Base-by-base conservation (phyloP, 2,329 filamentous ascomycete genomes). In the Ophiosphaerella herpotricha region DNA sequence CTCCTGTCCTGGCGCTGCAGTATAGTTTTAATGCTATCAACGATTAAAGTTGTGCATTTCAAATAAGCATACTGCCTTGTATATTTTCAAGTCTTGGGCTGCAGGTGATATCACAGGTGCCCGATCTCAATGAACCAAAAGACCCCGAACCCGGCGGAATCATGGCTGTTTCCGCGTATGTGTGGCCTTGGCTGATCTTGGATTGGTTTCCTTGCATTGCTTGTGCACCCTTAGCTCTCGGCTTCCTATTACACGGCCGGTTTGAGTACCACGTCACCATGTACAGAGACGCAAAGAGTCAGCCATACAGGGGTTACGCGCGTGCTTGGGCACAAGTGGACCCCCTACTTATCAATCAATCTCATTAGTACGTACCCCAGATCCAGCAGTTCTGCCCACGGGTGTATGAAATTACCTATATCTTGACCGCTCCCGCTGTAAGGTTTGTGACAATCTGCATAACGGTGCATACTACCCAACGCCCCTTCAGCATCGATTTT, bases 191-290 rank as follows among this genome's bases (percentile, higher is more conserved):
- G 67, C 66, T 51, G 16, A 46, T 60, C 68, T 71, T 71, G 63
- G 67, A 23, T 32, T 43, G 64, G 53, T 64, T 65, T 64, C 67
- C 69, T 68, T 71, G 65, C 63, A 56, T 68, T 70, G 66, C 67
- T 71, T 71, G 67, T 70, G 61, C 57, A 55, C 56, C 58, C 59
- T 45, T 54, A 43, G 57, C 58, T 58, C 62, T 59, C 54, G 57
- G 60, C 61, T 47, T 57, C 61, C 55, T 51, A 65, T 66, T 64
- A 56, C 61, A 68, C 60, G 54, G 48, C 50, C 53, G 57, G 63
- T 65, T 63, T 65, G 60, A 63, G 59, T 67, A 69, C 61, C 67
- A 70, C 68, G 66, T 72, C 66, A 70, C 63, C 54, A 64, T 61
- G 60, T 60, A 39, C 37, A 52, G 7, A 53, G 24, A 39, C 34